Evolutionary conservation across 768 basidiomycete species (phyloP), one percentile per base, ranked within the genome.

Genomic region (Kwoniella pini): DNA sequence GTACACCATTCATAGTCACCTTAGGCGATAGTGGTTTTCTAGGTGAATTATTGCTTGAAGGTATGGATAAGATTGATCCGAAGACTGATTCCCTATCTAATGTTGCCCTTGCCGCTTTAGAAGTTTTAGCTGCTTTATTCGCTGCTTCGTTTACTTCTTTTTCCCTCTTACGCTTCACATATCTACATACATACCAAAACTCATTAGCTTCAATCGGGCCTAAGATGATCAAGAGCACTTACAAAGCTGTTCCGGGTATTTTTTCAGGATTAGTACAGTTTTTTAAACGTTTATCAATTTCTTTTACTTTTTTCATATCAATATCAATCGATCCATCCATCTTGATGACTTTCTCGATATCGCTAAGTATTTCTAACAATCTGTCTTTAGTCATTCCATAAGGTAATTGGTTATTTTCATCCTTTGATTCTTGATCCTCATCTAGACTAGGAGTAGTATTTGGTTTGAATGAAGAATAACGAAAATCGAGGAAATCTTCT

Each of bases 241-340:
- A 78, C 79, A 81, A 54, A 4, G 78, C 77, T 63, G 87, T 95
- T n/a, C 92, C 93, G 12, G 87, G 85, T 4, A 95, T 87, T 78
- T 94, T 96, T 79, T 95, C 93, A 4, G 96, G 96, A 71, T 99
- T 98, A 76, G 92, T 90, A 82, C 95, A 97, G 36, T 88, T 72
- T 71, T 85, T 87, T 45, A 99, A 81, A 44, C 92, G 82, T 72
- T 88, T 84, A 77, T 99, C 96, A 6, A 98, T 87, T 71, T 90
- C 88, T 13, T 90, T 88, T 13, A 97, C 92, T 28, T 84, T 82
- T 60, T 91, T 91, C 12, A 95, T 82, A 59, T 90, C 83, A n/a
- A 91, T 86, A 24, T 84, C 83, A 17, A 24, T 54, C 19, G 84
- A 82, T 28, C 44, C 60, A 22, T 84, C 78, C 4, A 79, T 74